Base-by-base conservation (phyloP, 1,139 yeast species). In the Tardiomyces blankii region DNA sequence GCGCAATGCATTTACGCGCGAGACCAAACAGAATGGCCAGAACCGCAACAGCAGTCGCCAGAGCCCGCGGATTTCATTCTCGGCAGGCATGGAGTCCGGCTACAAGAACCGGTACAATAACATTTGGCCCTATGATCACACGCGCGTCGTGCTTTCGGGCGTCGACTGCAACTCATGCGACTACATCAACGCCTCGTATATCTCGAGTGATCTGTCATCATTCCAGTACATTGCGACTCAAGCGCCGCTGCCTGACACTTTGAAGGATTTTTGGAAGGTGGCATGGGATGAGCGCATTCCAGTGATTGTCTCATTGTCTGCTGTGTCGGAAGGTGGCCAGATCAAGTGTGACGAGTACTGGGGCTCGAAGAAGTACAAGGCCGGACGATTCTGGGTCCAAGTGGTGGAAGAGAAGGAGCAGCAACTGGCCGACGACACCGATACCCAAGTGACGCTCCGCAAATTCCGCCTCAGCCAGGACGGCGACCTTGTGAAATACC, bases 241-340 rank as follows among this genome's bases (percentile, higher is more conserved):
- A 54, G 95, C 93, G 1, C 96, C 96, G 1, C 63, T 86, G 39
- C 78, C 80, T 2, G 77, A 80, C 19, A 84, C 95, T 0, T 73
- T 82, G 49, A 80, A 78, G 13, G 95, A 86, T 60, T 86, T 86
- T 58, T 87, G 95, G 93, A 77, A 78, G 54, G 82, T 83, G 45
- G 72, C 83, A 0, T 73, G 80, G 71, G 70, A 76, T 42, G 77
- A 83, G 51, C 64, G 73, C 2, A 75, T 79, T 11, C 78, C 80
- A 23, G 69, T 83, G 5, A 80, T 86, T 45, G 69, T 87, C 18
- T 83, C 89, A 60, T 69, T 86, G 46, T 85, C 89, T 42, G 73
- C 78, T 7, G 68, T 70, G 40, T 63, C 64, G 38, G 83, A 78
- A 51, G 68, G 75, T 32, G 77, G 78, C 2, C 61, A 69, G 53